Percentiles rank a stretch among this genome's conserved stretches.
Evolutionary conservation across 805 yeast genomes (phyloP).

Genomic region (Torulaspora franciscae): DNA sequence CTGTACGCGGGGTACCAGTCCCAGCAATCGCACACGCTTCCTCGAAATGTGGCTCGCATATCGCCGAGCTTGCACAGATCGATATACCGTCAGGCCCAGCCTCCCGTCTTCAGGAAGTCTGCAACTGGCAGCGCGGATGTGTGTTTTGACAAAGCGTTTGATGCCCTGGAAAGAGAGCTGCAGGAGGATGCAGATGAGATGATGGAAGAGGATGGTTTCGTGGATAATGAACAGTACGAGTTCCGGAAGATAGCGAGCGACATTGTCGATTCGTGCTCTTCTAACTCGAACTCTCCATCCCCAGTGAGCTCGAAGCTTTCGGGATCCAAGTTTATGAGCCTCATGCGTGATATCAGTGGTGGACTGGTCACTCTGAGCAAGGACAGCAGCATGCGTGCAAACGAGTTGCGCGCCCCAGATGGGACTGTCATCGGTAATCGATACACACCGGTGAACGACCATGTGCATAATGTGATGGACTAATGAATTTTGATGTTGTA

Average conservation of each 20-base stretch:
- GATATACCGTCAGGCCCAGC: constrained; percentile 7
- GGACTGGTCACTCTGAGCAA: constrained; percentile 29
- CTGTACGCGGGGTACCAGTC: constrained; percentile 26
- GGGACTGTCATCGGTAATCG: constrained; percentile 29
- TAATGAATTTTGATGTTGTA: constrained; percentile 5
- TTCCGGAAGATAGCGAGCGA: constrained; percentile 28
- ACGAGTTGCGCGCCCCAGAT: constrained; percentile 26
- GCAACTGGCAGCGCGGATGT: not conserved
- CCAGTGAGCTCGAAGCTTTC: constrained; percentile 21
- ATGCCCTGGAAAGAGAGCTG: constrained; percentile 24
- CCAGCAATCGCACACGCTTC: constrained; percentile 8
- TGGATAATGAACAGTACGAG: constrained; percentile 24
- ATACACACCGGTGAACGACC: constrained; percentile 24
- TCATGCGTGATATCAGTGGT: constrained; percentile 31
- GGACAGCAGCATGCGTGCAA: constrained; percentile 11
- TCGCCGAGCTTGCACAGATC: constrained; percentile 6
- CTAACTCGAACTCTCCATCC: constrained; percentile 12
- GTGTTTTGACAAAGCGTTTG: constrained; percentile 23
- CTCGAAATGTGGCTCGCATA: constrained; percentile 1
- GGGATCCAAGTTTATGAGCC: constrained; percentile 29
- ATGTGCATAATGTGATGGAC: constrained; percentile 2
- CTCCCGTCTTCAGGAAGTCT: not conserved
- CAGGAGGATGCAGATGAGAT: constrained; percentile 5
- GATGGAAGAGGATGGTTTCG: not conserved
- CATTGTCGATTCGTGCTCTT: constrained; percentile 21